Percentiles rank a stretch among this genome's conserved stretches.
Evolutionary conservation across 2,329 filamentous ascomycete species (phyloP).

Genomic region (Calonectria crousiana): DNA sequence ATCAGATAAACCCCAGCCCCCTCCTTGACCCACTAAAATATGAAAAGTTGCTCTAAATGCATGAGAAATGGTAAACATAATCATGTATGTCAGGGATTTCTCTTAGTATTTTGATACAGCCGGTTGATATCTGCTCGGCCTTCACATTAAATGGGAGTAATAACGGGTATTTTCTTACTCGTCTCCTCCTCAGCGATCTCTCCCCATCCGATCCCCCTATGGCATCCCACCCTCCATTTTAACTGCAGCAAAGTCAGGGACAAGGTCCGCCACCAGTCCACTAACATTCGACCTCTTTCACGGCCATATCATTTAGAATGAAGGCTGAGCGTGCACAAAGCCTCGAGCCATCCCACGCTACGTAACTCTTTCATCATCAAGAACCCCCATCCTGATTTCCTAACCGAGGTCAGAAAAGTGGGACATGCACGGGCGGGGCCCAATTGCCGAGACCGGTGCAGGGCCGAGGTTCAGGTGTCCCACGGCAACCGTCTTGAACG

Average conservation of each 20-base stretch:
- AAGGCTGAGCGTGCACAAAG: neutral
- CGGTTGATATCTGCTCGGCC: neutral
- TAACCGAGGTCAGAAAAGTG: constrained; percentile 44
- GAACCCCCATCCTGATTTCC: constrained; percentile 23
- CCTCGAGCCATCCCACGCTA: constrained; percentile 11
- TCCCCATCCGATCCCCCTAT: neutral
- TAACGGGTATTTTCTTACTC: neutral
- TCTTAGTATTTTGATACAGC: neutral
- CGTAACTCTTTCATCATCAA: constrained; percentile 1
- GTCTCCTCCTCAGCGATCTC: neutral
- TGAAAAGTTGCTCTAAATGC: neutral
- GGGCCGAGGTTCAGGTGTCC: constrained; percentile 36
- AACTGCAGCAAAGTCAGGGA: neutral
- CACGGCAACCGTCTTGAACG: constrained; percentile 36
- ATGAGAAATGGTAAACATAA: neutral
- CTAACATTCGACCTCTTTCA: neutral
- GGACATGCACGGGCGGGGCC: constrained; percentile 40
- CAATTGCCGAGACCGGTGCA: constrained; percentile 45
- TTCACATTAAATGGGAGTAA: neutral
- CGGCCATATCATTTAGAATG: neutral
- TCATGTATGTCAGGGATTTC: neutral
- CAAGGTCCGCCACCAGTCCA: neutral
- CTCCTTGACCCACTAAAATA: constrained; percentile 15
- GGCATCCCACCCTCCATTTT: neutral
- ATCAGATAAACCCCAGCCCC: constrained; percentile 24